These are phyloP conservation scores for Elongisporangium undulatum DNA, from an alignment of 352 stramenopile species.

Conservation along the genomic window DNA sequence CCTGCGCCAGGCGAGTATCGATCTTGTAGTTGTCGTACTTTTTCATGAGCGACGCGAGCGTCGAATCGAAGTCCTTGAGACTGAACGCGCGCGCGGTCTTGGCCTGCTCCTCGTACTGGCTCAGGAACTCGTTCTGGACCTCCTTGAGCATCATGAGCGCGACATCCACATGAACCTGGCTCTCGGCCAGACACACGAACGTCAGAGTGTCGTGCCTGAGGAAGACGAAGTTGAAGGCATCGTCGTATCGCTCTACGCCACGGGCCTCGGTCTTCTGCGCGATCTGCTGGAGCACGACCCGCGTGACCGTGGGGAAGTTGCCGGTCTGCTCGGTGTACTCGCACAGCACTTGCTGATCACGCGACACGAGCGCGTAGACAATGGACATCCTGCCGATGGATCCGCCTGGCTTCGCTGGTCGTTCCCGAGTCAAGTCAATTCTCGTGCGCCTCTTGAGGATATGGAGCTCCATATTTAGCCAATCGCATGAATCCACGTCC, in stretches of 20 bases:
- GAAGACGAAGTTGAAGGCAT: conserved; percentile 80
- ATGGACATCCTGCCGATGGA: conserved; percentile 49
- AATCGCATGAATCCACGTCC: not conserved
- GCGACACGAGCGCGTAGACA: conserved; percentile 67
- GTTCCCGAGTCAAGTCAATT: not conserved
- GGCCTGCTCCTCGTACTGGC: conserved; percentile 55
- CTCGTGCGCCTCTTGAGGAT: not conserved
- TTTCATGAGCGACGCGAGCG: conserved; percentile 65
- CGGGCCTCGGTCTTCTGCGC: conserved; percentile 16
- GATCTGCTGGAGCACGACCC: conserved; percentile 60
- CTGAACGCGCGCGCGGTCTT: conserved; percentile 69
- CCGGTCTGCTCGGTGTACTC: conserved; percentile 71
- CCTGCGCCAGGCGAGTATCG: conserved; percentile 70
- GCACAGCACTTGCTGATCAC: conserved; percentile 71
- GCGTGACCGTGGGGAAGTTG: conserved; percentile 76
- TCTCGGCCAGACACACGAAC: conserved; percentile 83
- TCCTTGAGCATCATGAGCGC: conserved; percentile 73
- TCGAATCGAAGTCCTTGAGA: conserved; percentile 56
- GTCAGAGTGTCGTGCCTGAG: conserved; percentile 63
- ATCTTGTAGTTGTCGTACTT: conserved; percentile 84
- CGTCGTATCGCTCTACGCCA: conserved; percentile 73
- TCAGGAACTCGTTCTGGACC: conserved; percentile 56
- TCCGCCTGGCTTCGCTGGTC: not conserved
- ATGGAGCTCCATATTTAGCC: not conserved
- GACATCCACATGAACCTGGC: conserved; percentile 67